Conservation (phyloP, 495 filamentous ascomycete species). For the Viridothelium virens region DNA sequence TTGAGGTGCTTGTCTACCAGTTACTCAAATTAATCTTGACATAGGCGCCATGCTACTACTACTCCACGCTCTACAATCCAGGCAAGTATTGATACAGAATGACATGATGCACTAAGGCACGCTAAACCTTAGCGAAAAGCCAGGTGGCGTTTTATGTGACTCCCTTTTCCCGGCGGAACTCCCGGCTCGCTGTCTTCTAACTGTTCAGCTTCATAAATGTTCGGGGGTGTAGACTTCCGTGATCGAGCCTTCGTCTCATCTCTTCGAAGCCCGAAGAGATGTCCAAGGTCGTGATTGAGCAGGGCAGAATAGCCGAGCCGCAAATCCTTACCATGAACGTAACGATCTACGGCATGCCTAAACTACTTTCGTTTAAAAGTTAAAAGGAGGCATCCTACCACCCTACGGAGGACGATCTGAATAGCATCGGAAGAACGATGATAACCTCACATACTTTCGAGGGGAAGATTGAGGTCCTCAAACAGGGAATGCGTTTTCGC, state of each 20-base stretch:
- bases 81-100: too few species aligned
- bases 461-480: neutral
- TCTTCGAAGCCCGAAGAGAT: neutral
- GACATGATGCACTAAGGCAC: too few species aligned
- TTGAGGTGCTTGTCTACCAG: neutral
- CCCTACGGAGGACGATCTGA: neutral
- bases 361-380: neutral
- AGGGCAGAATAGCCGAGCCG: neutral
- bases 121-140: too few species aligned
- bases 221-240: neutral
- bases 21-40: too few species aligned
- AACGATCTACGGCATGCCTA: neutral
- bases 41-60: too few species aligned
- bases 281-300: neutral
- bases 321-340: neutral
- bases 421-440: neutral
- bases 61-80: too few species aligned
- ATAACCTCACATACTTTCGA: neutral
- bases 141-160: neutral
- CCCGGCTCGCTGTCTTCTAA: neutral
- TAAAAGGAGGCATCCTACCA: neutral
- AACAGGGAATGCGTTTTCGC: neutral
- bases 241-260: neutral
- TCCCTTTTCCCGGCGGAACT: neutral
- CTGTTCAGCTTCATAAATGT: neutral